These are phyloP conservation scores for Trametes cubensis DNA, from an alignment of 768 basidiomycete genomes.

Conservation along the genomic window DNA sequence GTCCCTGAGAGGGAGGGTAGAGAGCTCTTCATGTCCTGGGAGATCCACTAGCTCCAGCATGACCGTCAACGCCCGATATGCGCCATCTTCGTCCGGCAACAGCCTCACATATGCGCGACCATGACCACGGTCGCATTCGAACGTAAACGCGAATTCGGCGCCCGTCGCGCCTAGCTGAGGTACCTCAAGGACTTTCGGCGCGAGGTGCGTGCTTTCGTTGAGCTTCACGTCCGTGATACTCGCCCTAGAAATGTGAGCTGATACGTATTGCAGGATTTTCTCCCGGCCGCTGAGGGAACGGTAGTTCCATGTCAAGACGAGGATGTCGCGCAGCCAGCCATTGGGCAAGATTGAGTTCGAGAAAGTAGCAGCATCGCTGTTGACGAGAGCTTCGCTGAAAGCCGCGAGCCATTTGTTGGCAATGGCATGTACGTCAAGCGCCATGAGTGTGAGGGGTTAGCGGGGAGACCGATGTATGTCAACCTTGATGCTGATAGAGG, in stretches of 20 bases:
- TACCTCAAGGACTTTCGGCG: slow-evolving; percentile 12
- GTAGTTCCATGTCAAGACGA: slow-evolving; percentile 48
- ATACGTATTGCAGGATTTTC: slow-evolving; percentile 40
- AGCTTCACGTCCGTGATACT: slow-evolving; percentile 35
- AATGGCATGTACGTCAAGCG: slow-evolving; percentile 14
- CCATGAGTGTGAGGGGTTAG: not conserved
- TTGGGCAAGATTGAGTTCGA: slow-evolving; percentile 35
- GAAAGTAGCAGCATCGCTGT: slow-evolving; percentile 30
- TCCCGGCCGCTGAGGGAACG: slow-evolving; percentile 41
- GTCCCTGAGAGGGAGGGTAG: slow-evolving; percentile 37
- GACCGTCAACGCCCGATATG: slow-evolving; percentile 43
- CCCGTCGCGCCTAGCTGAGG: slow-evolving; percentile 28
- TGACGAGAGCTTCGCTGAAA: slow-evolving; percentile 28
- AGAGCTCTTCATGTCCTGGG: slow-evolving; percentile 39
- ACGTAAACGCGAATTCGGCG: slow-evolving; percentile 42
- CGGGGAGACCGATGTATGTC: no score
- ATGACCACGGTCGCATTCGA: slow-evolving; percentile 35
- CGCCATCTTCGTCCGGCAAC: slow-evolving; percentile 23
- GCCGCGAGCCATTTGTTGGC: slow-evolving; percentile 35
- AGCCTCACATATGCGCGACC: slow-evolving; percentile 42
- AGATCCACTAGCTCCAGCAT: slow-evolving; percentile 38
- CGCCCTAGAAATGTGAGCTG: slow-evolving; percentile 26
- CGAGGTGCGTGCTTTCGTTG: slow-evolving; percentile 28
- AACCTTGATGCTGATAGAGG: no score
- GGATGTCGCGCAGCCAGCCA: slow-evolving; percentile 47